Base-by-base conservation (phyloP, 352 stramenopile species). In the Phytophthora pistaciae region DNA sequence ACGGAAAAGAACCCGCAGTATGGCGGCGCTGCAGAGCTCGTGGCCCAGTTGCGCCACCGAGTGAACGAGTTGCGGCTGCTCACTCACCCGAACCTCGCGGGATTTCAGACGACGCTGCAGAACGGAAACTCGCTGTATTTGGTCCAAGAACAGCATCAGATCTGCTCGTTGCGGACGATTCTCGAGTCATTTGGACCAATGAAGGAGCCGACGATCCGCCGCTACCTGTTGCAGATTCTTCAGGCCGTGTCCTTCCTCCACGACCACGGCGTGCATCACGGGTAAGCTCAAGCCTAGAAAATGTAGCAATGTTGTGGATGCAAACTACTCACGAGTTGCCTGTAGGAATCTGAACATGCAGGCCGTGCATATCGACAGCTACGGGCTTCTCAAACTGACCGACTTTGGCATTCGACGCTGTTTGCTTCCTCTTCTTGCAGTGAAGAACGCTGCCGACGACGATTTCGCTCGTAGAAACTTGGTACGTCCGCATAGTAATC, bases 161-260 rank as follows among this genome's bases (percentile, higher is more conserved):
- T 73, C 52, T 92, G 85, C 54, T 77, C 77, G n/a, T 55, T 92
- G 3, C 61, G 68, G 18, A 91, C 85, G 23, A 89, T 92, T 31
- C 69, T 94, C 2, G 75, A 80, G 56, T 88, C 83, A 9, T 94
- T 94, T 66, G 87, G 87, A 1, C 61, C 77, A 0, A 94, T 94
- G 87, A 92, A 90, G 25, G 87, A 94, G 56, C 60, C 83, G 10
- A 91, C 82, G 18, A 87, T 94, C 52, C 85, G 83, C 0, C 80
- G 85, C 0, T 94, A 94, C 27, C n/a, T 91, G 11, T 16, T 79
- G 16, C 87, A 94, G 48, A 56, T 93, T 14, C 63, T 92, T 1
- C 73, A 92, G 21, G 85, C 68, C 14, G 65, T 92, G 2, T 58
- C 58, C 6, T 91, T 65, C 64, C 75, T 94, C 7, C 85, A 93